Conservation (phyloP, 495 filamentous ascomycete genomes). For the Neurospora sp. region DNA sequence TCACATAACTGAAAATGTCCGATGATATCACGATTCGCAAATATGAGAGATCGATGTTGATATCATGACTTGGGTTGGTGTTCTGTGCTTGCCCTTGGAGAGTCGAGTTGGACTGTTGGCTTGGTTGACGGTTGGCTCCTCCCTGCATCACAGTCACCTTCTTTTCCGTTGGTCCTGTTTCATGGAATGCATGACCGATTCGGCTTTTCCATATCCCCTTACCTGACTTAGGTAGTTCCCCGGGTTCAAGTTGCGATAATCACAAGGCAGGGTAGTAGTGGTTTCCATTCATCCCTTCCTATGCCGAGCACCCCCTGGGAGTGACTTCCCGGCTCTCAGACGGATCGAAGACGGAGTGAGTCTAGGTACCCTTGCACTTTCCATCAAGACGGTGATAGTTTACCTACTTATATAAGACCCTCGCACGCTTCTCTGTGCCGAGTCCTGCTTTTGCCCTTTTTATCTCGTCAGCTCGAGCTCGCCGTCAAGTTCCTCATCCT, state of each 20-base stretch:
- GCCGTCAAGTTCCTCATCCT: not conserved
- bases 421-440: not conserved
- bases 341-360: not conserved
- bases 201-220: not conserved
- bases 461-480: not conserved
- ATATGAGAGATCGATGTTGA: not conserved
- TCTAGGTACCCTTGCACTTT: not conserved
- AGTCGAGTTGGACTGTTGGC: not conserved
- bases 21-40: not conserved
- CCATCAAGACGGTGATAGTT: not conserved
- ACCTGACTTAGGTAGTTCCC: not conserved
- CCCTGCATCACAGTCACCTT: not conserved
- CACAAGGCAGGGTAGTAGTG: not conserved
- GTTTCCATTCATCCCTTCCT: not conserved
- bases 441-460: not conserved
- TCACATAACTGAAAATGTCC: not conserved
- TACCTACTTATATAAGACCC: not conserved
- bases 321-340: not conserved
- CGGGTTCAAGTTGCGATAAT: not conserved
- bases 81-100: not conserved
- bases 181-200: not conserved
- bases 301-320: not conserved
- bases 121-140: not conserved
- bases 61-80: not conserved
- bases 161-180: not conserved